Conservation (phyloP, 768 basidiomycete genomes). For the Collybia nuda region DNA sequence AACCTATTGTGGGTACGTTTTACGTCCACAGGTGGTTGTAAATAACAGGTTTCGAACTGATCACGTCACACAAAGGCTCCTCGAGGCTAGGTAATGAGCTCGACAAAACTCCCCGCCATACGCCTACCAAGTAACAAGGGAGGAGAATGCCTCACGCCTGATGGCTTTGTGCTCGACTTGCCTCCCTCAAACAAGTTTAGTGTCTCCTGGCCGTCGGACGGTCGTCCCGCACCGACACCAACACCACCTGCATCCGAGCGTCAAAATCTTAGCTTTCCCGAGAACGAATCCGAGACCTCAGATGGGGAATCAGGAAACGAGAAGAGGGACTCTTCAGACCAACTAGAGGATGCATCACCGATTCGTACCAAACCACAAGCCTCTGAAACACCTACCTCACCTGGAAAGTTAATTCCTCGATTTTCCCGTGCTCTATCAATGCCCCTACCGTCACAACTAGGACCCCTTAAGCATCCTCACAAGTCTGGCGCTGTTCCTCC, state of each 20-base stretch:
- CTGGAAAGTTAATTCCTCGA: conserved; percentile 37
- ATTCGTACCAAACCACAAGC: conserved; percentile 10
- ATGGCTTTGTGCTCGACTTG: conserved; percentile 45
- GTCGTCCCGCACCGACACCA: conserved; percentile 35
- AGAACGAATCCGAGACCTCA: conserved; percentile 49
- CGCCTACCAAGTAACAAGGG: conserved; percentile 47
- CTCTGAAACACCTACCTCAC: conserved; percentile 14
- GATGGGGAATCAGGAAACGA: conserved; percentile 38
- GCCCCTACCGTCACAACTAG: conserved; percentile 80
- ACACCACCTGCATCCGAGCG: conserved; percentile 40
- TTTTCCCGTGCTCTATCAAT: conserved; percentile 77
- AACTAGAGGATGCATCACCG: conserved; percentile 16
- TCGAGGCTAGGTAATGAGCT: conserved; percentile 26
- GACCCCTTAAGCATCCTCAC: conserved; percentile 70
- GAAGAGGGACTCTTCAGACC: not conserved
- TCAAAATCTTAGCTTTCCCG: conserved; percentile 41
- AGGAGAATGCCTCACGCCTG: conserved; percentile 40
- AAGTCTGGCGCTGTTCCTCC: conserved; percentile 22
- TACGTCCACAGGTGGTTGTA: too few relatives aligned
- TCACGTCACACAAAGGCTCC: not conserved
- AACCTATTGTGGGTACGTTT: too few relatives aligned
- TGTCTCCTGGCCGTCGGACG: conserved; percentile 55
- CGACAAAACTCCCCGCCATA: conserved; percentile 44
- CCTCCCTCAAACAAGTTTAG: conserved; percentile 56
- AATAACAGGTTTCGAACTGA: too few relatives aligned